Base-by-base conservation (phyloP, 495 filamentous ascomycete species). In the Halenospora varia region DNA sequence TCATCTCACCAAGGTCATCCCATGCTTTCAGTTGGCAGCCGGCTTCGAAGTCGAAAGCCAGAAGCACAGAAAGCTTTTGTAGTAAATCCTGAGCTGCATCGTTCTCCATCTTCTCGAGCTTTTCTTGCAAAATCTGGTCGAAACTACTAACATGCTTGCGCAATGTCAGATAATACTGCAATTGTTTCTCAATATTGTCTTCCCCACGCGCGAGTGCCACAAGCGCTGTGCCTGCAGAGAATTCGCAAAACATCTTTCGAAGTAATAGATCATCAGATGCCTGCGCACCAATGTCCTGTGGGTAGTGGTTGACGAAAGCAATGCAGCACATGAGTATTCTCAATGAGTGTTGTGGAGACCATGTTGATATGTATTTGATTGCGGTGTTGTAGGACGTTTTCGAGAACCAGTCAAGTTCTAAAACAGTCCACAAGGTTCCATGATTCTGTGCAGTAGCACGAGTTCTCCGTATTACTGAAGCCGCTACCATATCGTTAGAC, bases 321-420 rank as follows among this genome's bases (percentile, higher is more conserved):
- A 83, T 73, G 62, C 86, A 90, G 19, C 75, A 71, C 10, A 71
- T 66, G 2, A 93, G 66, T 46, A 95, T 77, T 23, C 79, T 70
- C 24, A 85, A 54, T 0, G 81, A 74, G 44, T 72, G 68, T 8
- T 71, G 67, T 4, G 82, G 75, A 17, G 77, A 64, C 76, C 87
- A 84, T 11, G 61, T 68, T 0, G 74, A 74, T 29, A 82, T 80
- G 40, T 81, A 72, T 60, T 84, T 82, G 1, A 92, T 66, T 0
- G 83, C 81, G 22, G 90, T 67, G 61, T 92, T 91, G 68, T 94
- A 96, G 6, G 82, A 81, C 61, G 86, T 91, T 53, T 83, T 81
- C 47, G 82, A 84, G 69, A 95, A 90, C 90, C 90, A 94, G 65
- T 93, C 78, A 2, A 93, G 73, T 57, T 95, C 89, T 23, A 71